These are phyloP conservation scores for Globisporangium recalcitrans DNA, from an alignment of 352 stramenopile species.

Conservation along the genomic window DNA sequence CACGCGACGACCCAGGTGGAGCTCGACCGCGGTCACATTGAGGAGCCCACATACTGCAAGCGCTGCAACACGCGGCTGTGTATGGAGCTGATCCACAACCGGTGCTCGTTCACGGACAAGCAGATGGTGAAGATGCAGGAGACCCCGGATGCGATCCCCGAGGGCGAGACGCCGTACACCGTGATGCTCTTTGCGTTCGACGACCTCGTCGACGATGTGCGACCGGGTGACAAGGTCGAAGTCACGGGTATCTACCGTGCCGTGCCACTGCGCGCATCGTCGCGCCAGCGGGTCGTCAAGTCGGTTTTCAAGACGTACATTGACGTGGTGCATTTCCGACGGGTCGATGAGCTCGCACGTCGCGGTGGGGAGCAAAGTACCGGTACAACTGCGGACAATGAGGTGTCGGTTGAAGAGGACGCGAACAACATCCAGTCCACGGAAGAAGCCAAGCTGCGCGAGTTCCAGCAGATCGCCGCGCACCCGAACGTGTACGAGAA, in stretches of 20 bases:
- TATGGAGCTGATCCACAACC: constrained; percentile 97
- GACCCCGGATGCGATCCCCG: constrained; percentile 96
- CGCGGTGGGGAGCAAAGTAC: constrained; percentile 21
- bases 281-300: constrained; percentile 92
- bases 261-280: constrained; percentile 92
- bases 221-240: constrained; percentile 94
- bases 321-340: constrained; percentile 97
- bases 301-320: constrained; percentile 99
- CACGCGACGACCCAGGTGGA: constrained; percentile 87
- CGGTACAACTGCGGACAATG: constrained; percentile 10
- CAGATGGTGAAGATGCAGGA: constrained; percentile 98
- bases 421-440: constrained; percentile 46
- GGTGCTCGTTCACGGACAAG: constrained; percentile 97
- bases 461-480: constrained; percentile 70
- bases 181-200: constrained; percentile 98
- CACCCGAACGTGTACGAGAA: constrained; percentile 83
- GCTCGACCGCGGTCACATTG: constrained; percentile 94
- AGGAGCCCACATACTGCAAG: constrained; percentile 90
- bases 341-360: constrained; percentile 76
- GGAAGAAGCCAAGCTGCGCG: constrained; percentile 50
- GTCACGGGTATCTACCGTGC: constrained; percentile 98
- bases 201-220: constrained; percentile 95
- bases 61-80: constrained; percentile 89
- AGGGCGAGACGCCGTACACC: constrained; percentile 97
- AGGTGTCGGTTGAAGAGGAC: constrained; percentile 15